phyloP scores from a whole-genome alignment of 2,329 filamentous ascomycete species.

The Aureobasidium melanogenum region DNA sequence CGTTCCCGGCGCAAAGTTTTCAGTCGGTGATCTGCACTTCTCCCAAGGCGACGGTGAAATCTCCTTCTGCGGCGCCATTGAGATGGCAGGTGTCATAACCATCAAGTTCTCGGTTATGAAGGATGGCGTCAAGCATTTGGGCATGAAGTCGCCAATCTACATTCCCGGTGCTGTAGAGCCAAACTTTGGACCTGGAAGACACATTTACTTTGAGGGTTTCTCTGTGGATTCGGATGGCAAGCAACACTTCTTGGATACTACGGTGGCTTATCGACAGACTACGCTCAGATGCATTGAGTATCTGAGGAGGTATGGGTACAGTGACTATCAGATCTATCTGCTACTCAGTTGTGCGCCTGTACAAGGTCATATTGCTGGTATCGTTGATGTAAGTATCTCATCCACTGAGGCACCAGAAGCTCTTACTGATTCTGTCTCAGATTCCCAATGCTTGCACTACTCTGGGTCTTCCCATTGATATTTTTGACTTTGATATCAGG shows the following conservation, averaged over 20 bases:
- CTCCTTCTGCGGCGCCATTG: conserved; percentile 66
- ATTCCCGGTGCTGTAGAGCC: conserved; percentile 81
- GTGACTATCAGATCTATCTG: conserved; percentile 74
- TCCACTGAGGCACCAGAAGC: too few relatives aligned
- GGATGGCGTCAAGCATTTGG: conserved; percentile 62
- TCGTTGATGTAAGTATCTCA: conserved; percentile 53
- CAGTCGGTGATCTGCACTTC: conserved; percentile 82
- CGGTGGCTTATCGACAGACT: conserved; percentile 78
- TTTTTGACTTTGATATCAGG: conserved; percentile 88
- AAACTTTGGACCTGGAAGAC: conserved; percentile 72
- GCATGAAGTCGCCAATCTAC: conserved; percentile 49
- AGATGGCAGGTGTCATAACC: conserved; percentile 88
- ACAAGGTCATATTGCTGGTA: conserved; percentile 79
- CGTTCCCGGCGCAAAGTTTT: conserved; percentile 79
- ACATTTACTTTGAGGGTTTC: conserved; percentile 85
- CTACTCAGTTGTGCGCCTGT: conserved; percentile 78
- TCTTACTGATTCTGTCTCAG: not conserved
- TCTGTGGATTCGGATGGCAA: conserved; percentile 80
- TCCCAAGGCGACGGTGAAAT: conserved; percentile 86
- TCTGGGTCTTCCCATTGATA: conserved; percentile 80
- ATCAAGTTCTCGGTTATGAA: conserved; percentile 87
- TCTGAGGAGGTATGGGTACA: conserved; percentile 60
- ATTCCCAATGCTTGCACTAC: conserved; percentile 90
- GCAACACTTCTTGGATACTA: conserved; percentile 82
- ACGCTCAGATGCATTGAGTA: conserved; percentile 72